Conservation (phyloP, 352 stramenopile species). For the Thalassiosira ordinaria region DNA sequence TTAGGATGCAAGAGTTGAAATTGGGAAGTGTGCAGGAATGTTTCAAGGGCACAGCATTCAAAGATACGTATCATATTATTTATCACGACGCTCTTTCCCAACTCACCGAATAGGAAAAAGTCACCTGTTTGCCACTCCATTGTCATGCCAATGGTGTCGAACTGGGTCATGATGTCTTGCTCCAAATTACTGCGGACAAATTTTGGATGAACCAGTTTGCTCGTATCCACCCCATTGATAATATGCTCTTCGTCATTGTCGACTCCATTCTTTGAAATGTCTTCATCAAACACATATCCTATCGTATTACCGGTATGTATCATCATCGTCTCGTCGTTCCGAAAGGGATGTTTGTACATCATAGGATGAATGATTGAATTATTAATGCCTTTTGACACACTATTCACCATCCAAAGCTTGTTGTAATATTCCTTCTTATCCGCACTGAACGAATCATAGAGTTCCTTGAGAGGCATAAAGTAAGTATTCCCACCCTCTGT, state of each 20-base stretch:
- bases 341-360: constrained; percentile 15
- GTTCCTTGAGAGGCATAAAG: constrained; percentile 22
- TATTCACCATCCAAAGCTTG: constrained; percentile 14
- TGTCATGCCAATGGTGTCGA: not conserved
- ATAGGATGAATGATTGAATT: constrained; percentile 9
- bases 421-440: constrained; percentile 1
- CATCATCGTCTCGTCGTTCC: constrained; percentile 8
- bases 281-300: not conserved
- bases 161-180: constrained; percentile 5
- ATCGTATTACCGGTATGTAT: constrained; percentile 13
- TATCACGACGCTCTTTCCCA: no score
- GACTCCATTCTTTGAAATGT: not conserved
- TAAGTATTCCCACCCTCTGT: constrained; percentile 6
- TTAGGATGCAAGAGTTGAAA: no score
- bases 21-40: no score
- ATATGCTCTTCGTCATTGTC: not conserved
- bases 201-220: not conserved
- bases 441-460: constrained; percentile 3
- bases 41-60: no score
- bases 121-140: constrained; percentile 18
- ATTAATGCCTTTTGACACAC: no score
- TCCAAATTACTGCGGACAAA: not conserved
- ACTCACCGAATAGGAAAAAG: constrained; percentile 15
- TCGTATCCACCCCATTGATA: not conserved
- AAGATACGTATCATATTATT: no score